phyloP scores from a whole-genome alignment of 495 filamentous ascomycete species.

The Neurospora sp. region DNA sequence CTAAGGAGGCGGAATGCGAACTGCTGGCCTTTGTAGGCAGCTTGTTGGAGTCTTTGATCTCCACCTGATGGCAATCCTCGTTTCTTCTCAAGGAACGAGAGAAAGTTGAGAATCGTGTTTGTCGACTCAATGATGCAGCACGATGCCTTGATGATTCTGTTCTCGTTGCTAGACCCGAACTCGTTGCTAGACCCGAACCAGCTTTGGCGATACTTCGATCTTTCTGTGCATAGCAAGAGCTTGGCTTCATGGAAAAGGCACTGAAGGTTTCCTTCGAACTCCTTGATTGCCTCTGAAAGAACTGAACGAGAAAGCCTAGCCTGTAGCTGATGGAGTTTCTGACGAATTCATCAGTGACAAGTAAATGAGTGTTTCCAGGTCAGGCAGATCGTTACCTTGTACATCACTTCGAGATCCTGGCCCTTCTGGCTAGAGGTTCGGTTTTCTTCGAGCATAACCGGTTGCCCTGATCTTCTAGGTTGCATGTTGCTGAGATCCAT shows the following conservation, averaged over 20 bases:
- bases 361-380: background rate
- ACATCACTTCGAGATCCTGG: background rate
- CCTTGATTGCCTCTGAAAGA: slow-evolving; percentile 3
- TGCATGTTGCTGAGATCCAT: background rate
- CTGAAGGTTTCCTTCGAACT: slow-evolving; percentile 4
- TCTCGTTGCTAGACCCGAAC: background rate
- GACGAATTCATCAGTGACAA: background rate
- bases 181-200: background rate
- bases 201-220: background rate
- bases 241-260: slow-evolving; percentile 3
- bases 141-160: background rate
- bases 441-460: background rate
- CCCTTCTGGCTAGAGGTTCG: background rate
- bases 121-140: slow-evolving; percentile 4
- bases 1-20: slow-evolving; percentile 1
- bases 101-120: slow-evolving; percentile 6
- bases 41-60: slow-evolving; percentile 3
- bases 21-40: slow-evolving; percentile 4
- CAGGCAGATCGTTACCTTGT: background rate
- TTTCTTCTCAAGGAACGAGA: slow-evolving; percentile 1
- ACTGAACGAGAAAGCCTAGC: background rate
- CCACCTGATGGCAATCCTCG: slow-evolving; percentile 5
- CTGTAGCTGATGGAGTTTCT: background rate
- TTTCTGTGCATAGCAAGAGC: slow-evolving; percentile 2
- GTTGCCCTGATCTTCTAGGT: background rate